Evolutionary conservation across 106 monocot species (phyloP).

Genomic region (Acanthochlamys bracteata): DNA sequence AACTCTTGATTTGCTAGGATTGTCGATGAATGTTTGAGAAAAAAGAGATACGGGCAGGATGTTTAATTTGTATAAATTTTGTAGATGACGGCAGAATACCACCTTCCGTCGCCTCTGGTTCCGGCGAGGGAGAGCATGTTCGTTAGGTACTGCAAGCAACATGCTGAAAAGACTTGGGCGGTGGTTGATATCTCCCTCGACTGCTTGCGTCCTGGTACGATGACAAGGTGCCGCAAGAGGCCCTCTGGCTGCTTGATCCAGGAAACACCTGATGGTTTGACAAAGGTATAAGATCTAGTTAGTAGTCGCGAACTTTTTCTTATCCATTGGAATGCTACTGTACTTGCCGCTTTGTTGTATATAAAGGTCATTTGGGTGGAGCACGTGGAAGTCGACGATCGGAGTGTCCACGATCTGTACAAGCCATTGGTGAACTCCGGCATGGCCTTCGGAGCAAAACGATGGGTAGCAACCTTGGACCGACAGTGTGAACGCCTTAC

Average conservation of each 20-base stretch:
- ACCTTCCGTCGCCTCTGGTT: slow-evolving; percentile 87
- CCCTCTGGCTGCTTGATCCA: slow-evolving; percentile 76
- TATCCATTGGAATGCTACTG: neutral
- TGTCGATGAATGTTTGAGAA: too few species aligned
- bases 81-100: slow-evolving; percentile 95
- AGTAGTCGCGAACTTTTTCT: neutral
- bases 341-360: neutral
- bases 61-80: neutral
- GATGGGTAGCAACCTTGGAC: slow-evolving; percentile 74
- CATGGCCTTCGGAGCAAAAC: slow-evolving; percentile 77
- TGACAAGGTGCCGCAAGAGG: slow-evolving; percentile 51
- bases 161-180: slow-evolving; percentile 85
- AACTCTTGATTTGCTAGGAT: neutral
- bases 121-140: slow-evolving; percentile 80
- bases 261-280: slow-evolving; percentile 10
- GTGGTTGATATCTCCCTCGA: slow-evolving; percentile 93
- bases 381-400: slow-evolving; percentile 80
- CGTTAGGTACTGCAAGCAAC: slow-evolving; percentile 88
- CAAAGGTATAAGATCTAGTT: slow-evolving; percentile 38
- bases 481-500: slow-evolving; percentile 86
- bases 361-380: slow-evolving; percentile 85
- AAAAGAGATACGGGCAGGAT: too few species aligned
- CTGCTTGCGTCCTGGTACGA: slow-evolving; percentile 49
- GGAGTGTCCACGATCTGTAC: slow-evolving; percentile 73
- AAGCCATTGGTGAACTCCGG: slow-evolving; percentile 70